phyloP scores from a whole-genome alignment of 208 protist genomes.

The Tetramitus jugosus region DNA sequence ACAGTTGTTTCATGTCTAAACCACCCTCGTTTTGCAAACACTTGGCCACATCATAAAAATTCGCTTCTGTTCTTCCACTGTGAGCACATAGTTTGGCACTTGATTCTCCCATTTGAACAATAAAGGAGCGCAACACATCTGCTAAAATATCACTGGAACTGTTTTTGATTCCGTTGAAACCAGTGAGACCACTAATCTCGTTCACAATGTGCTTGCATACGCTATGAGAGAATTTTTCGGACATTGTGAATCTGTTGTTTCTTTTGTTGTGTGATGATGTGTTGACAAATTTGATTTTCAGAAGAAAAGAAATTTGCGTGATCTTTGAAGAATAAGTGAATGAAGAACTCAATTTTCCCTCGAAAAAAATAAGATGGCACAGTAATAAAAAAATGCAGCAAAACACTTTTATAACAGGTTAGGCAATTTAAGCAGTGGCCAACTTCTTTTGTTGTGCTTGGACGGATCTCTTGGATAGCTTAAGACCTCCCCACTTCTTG shows the following conservation, averaged over 20 bases:
- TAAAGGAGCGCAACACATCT: not conserved
- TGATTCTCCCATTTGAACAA: not conserved
- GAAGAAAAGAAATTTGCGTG: too few species aligned
- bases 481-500: conserved; percentile 83
- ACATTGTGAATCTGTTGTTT: too few species aligned
- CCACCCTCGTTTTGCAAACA: not conserved
- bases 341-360: too few species aligned
- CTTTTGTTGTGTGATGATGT: too few species aligned
- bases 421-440: not conserved
- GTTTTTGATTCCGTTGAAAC: not conserved
- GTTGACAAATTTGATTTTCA: too few species aligned
- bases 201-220: not conserved
- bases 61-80: not conserved
- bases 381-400: too few species aligned
- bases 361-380: too few species aligned
- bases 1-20: not conserved
- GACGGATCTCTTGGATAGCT: conserved; percentile 62
- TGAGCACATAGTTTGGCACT: not conserved
- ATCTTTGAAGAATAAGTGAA: too few species aligned
- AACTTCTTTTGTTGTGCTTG: not conserved
- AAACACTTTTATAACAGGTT: too few species aligned
- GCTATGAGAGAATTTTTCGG: not conserved
- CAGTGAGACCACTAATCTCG: not conserved
- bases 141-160: not conserved
- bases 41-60: not conserved